Evolutionary conservation across 75 land plant genomes (phyloP), one percentile per base, ranked within the genome.

Genomic region (Ceratopteris richardii): DNA sequence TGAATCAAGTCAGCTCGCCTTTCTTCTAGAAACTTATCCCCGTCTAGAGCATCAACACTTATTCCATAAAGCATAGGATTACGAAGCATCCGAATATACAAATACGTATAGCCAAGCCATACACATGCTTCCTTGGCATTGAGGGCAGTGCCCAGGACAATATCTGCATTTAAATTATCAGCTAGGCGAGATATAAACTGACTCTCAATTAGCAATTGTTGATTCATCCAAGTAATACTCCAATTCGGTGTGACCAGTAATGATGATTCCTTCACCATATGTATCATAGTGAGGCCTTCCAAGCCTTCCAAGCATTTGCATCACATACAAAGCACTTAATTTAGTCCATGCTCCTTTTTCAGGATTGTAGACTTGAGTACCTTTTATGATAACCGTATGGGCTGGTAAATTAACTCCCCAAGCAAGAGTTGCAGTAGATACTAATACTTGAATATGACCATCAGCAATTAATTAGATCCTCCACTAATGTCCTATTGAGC

Each of bases 401-500:
- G 97, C 97, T 62, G 93, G 97, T 69, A 92, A 66, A 53, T 92
- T 92, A 42, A 92, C 97, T 56, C 97, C 97, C 97, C 97, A 92
- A 30, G 97, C 94, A 48, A 92, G 89, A 47, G 97, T 92, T 18
- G 97, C 97, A 21, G 97, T 92, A 0, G 97, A 92, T 39, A 92
- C 94, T 62, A 92, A 68, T 12, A 92, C 92, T 55, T 88, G 93
- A 1, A 92, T 75, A 60, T 92, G 89, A 1, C 82, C 80, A 70
- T 87, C 97, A 76, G 77, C 80, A 73, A 92, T 87, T n/a, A n/a
- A n/a, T n/a, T 1, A 92, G 78, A 1, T 80, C 86, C 62, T 92
- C 97, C 54, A 92, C 97, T 44, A 92, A 66, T 41, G 83, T 71
- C 0, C 97, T 72, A 52, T 92, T 93, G 31, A 53, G 65, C 64